Percentiles rank a stretch among this genome's conserved stretches.
phyloP scores from a whole-genome alignment of 2,329 filamentous ascomycete species.

The Fusarium sp. region DNA sequence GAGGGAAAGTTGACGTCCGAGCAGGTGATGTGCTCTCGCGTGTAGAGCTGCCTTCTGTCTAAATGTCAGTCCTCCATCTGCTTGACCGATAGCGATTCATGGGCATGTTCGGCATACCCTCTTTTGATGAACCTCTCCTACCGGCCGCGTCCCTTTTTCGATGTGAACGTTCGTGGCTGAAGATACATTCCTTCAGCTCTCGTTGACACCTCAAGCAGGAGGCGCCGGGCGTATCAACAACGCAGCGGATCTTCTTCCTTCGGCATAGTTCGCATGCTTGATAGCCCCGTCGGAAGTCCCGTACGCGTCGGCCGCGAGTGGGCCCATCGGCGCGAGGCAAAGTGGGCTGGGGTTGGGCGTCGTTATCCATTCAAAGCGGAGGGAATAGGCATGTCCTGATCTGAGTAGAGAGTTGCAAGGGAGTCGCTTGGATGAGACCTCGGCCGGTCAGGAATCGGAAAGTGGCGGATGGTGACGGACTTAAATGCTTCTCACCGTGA shows the following conservation, averaged over 20 bases:
- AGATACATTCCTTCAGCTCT: constrained; percentile 21
- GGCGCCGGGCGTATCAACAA: constrained; percentile 14
- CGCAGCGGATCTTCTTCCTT: constrained; percentile 31
- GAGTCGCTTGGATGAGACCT: neutral
- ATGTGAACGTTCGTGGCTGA: constrained; percentile 20
- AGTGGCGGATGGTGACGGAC: constrained; percentile 16
- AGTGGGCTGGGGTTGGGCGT: neutral
- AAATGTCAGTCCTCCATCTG: neutral
- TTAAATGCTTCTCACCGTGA: constrained; percentile 5
- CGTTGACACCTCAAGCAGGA: constrained; percentile 26
- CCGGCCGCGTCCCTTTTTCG: neutral
- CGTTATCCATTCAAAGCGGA: neutral
- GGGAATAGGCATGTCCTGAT: neutral
- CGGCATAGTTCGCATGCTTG: constrained; percentile 32
- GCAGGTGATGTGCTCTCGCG: neutral
- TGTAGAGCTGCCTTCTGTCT: neutral
- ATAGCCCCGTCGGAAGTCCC: constrained; percentile 31
- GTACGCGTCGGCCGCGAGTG: constrained; percentile 12
- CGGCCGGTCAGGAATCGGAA: neutral
- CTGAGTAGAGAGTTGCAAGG: neutral
- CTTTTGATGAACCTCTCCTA: neutral
- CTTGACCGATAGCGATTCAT: neutral
- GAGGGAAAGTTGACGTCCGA: neutral
- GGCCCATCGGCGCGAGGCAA: neutral
- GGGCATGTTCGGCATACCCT: neutral